phyloP scores from a whole-genome alignment of 306 rosid species.

The Spatholobus suberectus region DNA sequence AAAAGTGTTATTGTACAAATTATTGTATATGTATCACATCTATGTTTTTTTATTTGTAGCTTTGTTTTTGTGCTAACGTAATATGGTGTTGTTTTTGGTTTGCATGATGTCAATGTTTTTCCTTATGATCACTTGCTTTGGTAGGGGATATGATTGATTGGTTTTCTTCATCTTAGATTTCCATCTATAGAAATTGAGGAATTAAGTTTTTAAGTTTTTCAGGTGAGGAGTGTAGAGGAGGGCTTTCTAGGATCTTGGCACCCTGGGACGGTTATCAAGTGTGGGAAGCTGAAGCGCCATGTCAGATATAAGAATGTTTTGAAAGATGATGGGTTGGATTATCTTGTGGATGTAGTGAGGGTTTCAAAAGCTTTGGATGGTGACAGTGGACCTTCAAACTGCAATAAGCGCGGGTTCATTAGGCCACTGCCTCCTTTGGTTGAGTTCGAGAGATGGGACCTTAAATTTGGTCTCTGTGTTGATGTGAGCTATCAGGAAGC shows the following conservation, averaged over 20 bases:
- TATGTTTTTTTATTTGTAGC: too few relatives aligned
- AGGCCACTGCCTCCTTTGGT: constrained; percentile 69
- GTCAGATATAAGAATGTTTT: constrained; percentile 67
- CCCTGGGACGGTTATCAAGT: constrained; percentile 53
- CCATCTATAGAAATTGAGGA: too few relatives aligned
- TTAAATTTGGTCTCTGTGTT: constrained; percentile 76
- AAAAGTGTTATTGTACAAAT: too few relatives aligned
- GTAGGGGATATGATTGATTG: too few relatives aligned
- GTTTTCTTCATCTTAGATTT: too few relatives aligned
- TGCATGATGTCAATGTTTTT: too few relatives aligned
- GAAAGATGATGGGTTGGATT: constrained; percentile 41
- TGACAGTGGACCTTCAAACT: neutral
- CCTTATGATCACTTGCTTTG: too few relatives aligned
- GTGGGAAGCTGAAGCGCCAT: constrained; percentile 51
- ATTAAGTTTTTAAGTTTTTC: neutral
- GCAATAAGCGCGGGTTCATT: constrained; percentile 53
- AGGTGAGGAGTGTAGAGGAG: constrained; percentile 83
- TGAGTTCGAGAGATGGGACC: constrained; percentile 31
- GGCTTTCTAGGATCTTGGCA: constrained; percentile 93
- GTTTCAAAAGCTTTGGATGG: constrained; percentile 64
- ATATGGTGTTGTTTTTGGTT: too few relatives aligned
- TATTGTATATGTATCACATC: too few relatives aligned
- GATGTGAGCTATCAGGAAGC: constrained; percentile 70
- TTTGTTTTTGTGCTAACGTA: too few relatives aligned
- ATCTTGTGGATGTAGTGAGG: constrained; percentile 48